A percentile compares a stretch with the other conserved stretches of the same genome.
phyloP scores from a whole-genome alignment of 257 asterid genomes.

The Scutellaria baicalensis region DNA sequence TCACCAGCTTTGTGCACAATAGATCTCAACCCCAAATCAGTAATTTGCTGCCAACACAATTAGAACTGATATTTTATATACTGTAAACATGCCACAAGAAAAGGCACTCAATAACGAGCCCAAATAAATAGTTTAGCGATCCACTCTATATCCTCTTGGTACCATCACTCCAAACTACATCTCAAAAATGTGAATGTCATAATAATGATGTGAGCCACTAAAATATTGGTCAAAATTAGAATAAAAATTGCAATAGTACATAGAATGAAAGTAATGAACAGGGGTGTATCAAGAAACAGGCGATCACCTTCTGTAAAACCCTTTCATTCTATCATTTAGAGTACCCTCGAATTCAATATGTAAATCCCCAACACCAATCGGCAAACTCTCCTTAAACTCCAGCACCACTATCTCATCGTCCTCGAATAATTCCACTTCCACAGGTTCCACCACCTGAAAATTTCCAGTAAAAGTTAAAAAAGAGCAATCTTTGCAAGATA shows the following conservation, averaged over 20 bases:
- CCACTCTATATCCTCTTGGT: too few species aligned
- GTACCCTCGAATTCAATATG: constrained; percentile 69
- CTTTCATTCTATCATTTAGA: constrained; percentile 90
- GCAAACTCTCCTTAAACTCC: constrained; percentile 67
- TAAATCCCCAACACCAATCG: constrained; percentile 62
- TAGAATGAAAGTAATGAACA: not conserved
- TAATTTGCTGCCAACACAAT: not conserved
- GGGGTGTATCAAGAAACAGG: not conserved
- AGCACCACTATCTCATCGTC: constrained; percentile 71
- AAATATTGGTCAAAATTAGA: not conserved
- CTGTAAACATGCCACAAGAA: not conserved
- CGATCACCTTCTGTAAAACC: constrained; percentile 79
- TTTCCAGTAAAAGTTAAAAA: not conserved
- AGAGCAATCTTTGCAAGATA: not conserved
- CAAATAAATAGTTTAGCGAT: too few species aligned
- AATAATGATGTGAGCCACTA: not conserved
- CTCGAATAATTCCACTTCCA: constrained; percentile 46
- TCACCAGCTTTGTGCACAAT: not conserved
- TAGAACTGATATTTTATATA: not conserved
- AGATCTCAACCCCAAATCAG: not conserved
- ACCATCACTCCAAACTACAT: not conserved
- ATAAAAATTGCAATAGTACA: not conserved
- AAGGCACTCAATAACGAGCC: not conserved
- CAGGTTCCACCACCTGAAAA: constrained; percentile 41
- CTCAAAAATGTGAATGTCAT: not conserved